Conservation (phyloP, 129 eudicot species). For the Solidago caesia region DNA sequence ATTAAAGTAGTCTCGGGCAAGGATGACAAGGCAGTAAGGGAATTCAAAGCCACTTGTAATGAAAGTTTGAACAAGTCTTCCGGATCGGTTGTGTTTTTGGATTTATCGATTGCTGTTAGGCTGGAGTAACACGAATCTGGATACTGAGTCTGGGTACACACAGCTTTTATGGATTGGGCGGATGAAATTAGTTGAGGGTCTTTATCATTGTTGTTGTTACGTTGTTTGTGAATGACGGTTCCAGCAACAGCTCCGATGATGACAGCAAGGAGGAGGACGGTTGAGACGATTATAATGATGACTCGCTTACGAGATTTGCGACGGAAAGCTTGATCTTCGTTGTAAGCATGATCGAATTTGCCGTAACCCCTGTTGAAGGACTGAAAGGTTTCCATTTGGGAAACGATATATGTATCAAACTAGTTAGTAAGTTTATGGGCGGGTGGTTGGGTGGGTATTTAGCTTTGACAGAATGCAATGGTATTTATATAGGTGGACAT, state of each 20-base stretch:
- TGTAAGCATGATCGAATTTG: slow-evolving; percentile 51
- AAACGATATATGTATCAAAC: not conserved
- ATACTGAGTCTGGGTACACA: slow-evolving; percentile 52
- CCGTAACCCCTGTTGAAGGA: slow-evolving; percentile 73
- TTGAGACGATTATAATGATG: slow-evolving; percentile 40
- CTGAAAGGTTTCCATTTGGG: slow-evolving; percentile 47
- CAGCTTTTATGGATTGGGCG: slow-evolving; percentile 45
- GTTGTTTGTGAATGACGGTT: slow-evolving; percentile 33
- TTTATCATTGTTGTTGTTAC: not conserved
- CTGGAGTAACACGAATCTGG: slow-evolving; percentile 54
- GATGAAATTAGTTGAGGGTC: slow-evolving; percentile 30
- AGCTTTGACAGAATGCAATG: too few species aligned
- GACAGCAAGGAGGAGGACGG: slow-evolving; percentile 40
- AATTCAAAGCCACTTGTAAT: slow-evolving; percentile 31
- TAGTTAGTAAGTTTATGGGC: too few species aligned
- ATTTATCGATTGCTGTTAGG: slow-evolving; percentile 27
- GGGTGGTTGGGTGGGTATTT: too few species aligned
- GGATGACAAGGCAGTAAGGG: slow-evolving; percentile 33
- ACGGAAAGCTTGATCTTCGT: slow-evolving; percentile 48
- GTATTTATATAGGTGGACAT: too few species aligned
- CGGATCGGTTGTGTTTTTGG: slow-evolving; percentile 49
- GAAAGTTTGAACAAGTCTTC: slow-evolving; percentile 54
- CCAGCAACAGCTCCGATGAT: slow-evolving; percentile 56
- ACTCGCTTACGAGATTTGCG: slow-evolving; percentile 56
- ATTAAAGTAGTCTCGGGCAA: slow-evolving; percentile 21